Base-by-base conservation (phyloP, 768 basidiomycete species). In the Lentinula raphanica region DNA sequence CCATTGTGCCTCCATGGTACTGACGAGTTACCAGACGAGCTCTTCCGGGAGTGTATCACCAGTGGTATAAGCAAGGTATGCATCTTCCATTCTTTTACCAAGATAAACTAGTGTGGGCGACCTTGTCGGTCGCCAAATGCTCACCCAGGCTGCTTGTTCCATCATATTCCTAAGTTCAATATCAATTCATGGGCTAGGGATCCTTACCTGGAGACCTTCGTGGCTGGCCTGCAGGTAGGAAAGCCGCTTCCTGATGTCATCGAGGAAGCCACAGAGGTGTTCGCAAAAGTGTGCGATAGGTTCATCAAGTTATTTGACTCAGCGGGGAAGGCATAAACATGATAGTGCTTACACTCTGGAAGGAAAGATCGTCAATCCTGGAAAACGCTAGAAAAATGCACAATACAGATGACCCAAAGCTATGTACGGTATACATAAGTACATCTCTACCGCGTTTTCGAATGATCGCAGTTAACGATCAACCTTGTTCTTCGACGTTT, bases 111-210 rank as follows among this genome's bases (percentile, higher is more conserved):
- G n/a, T n/a, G n/a, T n/a, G n/a, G n/a, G n/a, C n/a, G n/a, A n/a
- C n/a, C n/a, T n/a, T n/a, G n/a, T n/a, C n/a, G n/a, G n/a, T n/a
- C n/a, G n/a, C n/a, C n/a, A n/a, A n/a, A n/a, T n/a, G n/a, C 1
- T 38, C 21, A 11, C 23, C 17, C 9, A 44, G 35, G 5, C 27
- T 36, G 38, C 13, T 31, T 2, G 25, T 35, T n/a, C n/a, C n/a
- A 35, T 35, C 1, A 17, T 25, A n/a, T 23, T 17, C 11, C 4
- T 12, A 25, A 54, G 35, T 54, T 79, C 49, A 79, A 79, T 48
- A 69, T 80, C 58, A 79, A 80, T 59, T 75, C 74, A 57, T 79
- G 77, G 75, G 76, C 68, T 1, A 72, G 77, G 29, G 75, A 79
- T 65, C 74, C 73, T 15, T 79, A 80, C 55, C 72, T 70, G 2